These are phyloP conservation scores for Cytospora paraplurivora DNA, from an alignment of 2,329 filamentous ascomycete genomes.

Conservation along the genomic window DNA sequence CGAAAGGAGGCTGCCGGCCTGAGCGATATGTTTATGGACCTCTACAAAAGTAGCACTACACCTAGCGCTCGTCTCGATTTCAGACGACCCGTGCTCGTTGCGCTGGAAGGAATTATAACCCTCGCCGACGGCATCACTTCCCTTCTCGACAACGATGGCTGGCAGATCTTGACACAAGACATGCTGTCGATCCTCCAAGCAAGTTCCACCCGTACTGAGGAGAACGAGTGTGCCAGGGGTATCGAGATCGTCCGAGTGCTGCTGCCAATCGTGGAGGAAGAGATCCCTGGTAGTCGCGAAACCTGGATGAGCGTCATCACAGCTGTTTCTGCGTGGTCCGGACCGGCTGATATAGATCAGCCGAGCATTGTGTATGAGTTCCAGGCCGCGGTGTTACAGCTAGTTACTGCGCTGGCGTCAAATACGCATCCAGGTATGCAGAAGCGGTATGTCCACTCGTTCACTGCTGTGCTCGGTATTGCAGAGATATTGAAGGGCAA, in stretches of 20 bases:
- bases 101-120: slow-evolving; percentile 59
- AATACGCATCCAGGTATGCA: slow-evolving; percentile 49
- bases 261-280: slow-evolving; percentile 53
- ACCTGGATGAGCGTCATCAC: slow-evolving; percentile 61
- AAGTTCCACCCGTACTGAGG: slow-evolving; percentile 33
- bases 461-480: slow-evolving; percentile 52
- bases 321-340: slow-evolving; percentile 50
- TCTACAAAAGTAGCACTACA: slow-evolving; percentile 51
- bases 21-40: slow-evolving; percentile 64
- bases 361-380: slow-evolving; percentile 47
- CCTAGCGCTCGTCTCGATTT: slow-evolving; percentile 50
- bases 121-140: slow-evolving; percentile 49
- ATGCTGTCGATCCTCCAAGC: slow-evolving; percentile 47
- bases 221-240: slow-evolving; percentile 48
- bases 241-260: slow-evolving; percentile 60
- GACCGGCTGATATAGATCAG: slow-evolving; percentile 36
- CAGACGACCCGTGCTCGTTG: slow-evolving; percentile 58
- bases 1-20: slow-evolving; percentile 60
- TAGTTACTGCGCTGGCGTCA: slow-evolving; percentile 55
- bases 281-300: slow-evolving; percentile 48
- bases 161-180: slow-evolving; percentile 55
- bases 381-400: slow-evolving; percentile 56
- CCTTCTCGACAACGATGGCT: slow-evolving; percentile 56
- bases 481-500: slow-evolving; percentile 44
- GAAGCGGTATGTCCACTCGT: slow-evolving; percentile 55